Conservation (phyloP, 352 stramenopile species). For the Globisporangium mamillatum region DNA sequence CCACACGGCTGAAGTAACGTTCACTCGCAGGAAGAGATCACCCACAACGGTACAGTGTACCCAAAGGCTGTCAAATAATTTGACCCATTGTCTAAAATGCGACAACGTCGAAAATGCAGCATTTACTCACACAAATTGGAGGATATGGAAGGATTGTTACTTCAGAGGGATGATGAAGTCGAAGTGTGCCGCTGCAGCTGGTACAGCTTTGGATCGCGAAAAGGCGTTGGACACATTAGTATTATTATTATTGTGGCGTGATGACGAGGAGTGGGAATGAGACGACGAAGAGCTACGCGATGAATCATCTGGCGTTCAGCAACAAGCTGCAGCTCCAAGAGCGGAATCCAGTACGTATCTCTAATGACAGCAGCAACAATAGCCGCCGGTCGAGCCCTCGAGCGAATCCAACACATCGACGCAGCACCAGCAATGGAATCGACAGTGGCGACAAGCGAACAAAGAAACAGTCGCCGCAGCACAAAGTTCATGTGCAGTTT, state of each 20-base stretch:
- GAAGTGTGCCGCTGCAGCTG: background rate
- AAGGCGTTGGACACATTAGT: constrained; percentile 10
- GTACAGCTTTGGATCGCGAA: constrained; percentile 9
- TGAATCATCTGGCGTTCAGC: constrained; percentile 30
- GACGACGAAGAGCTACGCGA: background rate
- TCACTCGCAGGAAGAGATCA: background rate
- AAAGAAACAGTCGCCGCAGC: background rate
- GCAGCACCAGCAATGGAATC: background rate
- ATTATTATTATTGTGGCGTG: background rate
- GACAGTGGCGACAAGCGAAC: background rate
- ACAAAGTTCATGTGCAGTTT: constrained; percentile 39
- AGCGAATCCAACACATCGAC: background rate
- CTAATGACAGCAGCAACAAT: background rate
- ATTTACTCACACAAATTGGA: background rate
- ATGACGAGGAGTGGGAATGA: background rate
- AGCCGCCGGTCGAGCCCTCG: background rate
- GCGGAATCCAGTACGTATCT: background rate
- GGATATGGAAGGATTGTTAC: background rate
- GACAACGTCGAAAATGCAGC: background rate
- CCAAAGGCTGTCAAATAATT: background rate
- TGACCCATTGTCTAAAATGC: background rate
- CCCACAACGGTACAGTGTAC: background rate
- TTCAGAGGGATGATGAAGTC: background rate
- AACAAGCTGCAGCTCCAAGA: background rate
- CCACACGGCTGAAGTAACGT: constrained; percentile 1